These are phyloP conservation scores for Mycena filopes DNA, from an alignment of 768 basidiomycete genomes.

Conservation along the genomic window DNA sequence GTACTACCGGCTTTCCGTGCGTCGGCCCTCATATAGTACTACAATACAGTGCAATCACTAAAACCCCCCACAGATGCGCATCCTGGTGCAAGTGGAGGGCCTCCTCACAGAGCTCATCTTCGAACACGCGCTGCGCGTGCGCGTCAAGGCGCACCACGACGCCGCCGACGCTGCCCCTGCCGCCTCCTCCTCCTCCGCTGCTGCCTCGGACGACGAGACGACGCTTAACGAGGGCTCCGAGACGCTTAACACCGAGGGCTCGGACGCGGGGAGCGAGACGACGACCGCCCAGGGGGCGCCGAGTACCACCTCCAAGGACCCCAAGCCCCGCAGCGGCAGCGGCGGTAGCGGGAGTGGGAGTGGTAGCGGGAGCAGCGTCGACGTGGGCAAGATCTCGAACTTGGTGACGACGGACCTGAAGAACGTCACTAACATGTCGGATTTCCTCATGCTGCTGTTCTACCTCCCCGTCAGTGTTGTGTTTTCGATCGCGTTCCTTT, in stretches of 20 bases:
- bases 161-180: neutral
- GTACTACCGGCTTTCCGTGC: slow-evolving; percentile 45
- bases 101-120: slow-evolving; percentile 39
- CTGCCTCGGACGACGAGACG: no score
- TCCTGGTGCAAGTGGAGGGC: slow-evolving; percentile 37
- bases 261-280: slow-evolving; percentile 33
- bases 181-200: no score
- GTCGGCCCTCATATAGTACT: neutral
- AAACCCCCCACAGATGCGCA: slow-evolving; percentile 21
- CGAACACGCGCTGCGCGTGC: slow-evolving; percentile 55
- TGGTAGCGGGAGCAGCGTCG: slow-evolving; percentile 15
- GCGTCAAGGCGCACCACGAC: slow-evolving; percentile 54
- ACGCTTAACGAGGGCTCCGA: slow-evolving; percentile 8
- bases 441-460: slow-evolving; percentile 35
- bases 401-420: slow-evolving; percentile 61
- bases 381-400: slow-evolving; percentile 69
- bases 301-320: slow-evolving; percentile 28
- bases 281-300: slow-evolving; percentile 22
- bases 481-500: slow-evolving; percentile 42
- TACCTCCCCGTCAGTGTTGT: slow-evolving; percentile 37
- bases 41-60: neutral
- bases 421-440: slow-evolving; percentile 31
- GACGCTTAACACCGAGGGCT: no score
- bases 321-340: no score
- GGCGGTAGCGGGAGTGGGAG: no score